Evolutionary conservation across 805 yeast genomes (phyloP).

Genomic region (Dipodascopsis uninucleata): DNA sequence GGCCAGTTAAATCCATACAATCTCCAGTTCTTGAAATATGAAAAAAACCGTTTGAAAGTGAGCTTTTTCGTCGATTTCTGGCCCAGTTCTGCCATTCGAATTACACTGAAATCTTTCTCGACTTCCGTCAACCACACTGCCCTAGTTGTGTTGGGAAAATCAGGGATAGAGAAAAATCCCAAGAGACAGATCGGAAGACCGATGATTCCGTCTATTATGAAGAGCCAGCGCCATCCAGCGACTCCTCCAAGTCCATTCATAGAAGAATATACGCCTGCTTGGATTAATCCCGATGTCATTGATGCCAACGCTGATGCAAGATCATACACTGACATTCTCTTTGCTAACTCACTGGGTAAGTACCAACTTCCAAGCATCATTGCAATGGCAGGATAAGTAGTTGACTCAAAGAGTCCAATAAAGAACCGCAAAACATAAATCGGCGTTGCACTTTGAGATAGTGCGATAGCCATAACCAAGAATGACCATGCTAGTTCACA

Average conservation of each 20-base stretch:
- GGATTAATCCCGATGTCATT: constrained; percentile 49
- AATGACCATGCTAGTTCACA: constrained; percentile 65
- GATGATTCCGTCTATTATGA: constrained; percentile 49
- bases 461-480: constrained; percentile 54
- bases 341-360: constrained; percentile 49
- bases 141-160: constrained; percentile 7
- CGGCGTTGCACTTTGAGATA: constrained; percentile 41
- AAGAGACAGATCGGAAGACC: constrained; percentile 38
- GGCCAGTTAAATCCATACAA: constrained; percentile 14
- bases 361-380: constrained; percentile 51
- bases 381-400: constrained; percentile 52
- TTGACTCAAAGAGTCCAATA: constrained; percentile 66
- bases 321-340: constrained; percentile 43
- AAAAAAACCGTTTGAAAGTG: constrained; percentile 2
- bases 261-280: constrained; percentile 41
- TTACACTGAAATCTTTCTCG: constrained; percentile 7
- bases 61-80: constrained; percentile 3
- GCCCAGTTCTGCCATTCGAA: constrained; percentile 8
- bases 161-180: constrained; percentile 47
- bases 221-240: constrained; percentile 41
- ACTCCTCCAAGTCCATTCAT: constrained; percentile 27
- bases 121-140: constrained; percentile 2
- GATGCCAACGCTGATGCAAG: constrained; percentile 41
- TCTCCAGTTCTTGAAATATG: constrained; percentile 8
- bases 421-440: constrained; percentile 61